Evolutionary conservation across 2,329 filamentous ascomycete species (phyloP), one percentile per base, ranked within the genome.

Genomic region (Nannizziopsis barbatae): DNA sequence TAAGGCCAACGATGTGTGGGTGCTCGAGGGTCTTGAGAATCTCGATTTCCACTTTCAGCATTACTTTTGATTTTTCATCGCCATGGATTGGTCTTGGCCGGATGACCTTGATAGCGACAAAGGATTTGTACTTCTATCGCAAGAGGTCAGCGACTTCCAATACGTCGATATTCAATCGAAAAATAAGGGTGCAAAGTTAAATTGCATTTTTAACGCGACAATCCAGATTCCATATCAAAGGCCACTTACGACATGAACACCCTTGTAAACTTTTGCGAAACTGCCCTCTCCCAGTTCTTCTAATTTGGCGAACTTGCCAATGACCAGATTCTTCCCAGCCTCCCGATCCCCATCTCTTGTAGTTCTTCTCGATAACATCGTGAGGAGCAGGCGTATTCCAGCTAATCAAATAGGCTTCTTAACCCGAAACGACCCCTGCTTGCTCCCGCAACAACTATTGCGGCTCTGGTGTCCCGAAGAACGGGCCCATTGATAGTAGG

Each of bases 211-310:
- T 12, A 22, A 12, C 7, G 18, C n/a, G 18, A 4, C 10, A 37
- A 30, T n/a, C n/a, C 38, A 22, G n/a, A 15, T 17, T 31, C 7
- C 15, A 22, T 5, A 17, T 11, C 18, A 12, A 18, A 41, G 48
- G 70, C 11, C 14, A 40, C 81, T 69, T 71, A 94, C 88, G 71
- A 84, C 84, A 69, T 93, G 86, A 58, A 81, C 80, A 55, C 86
- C 88, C 64, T 84, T 80, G 66, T 92, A 96, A 56, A 98, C 92
- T 57, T 88, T 88, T 56, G 92, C 92, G 73, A 96, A 98, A 72
- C 92, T 96, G 54, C 92, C 92, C 71, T 92, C 92, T 55, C 92
- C 92, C 64, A 96, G 95, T 71, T 95, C 86, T 58, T 84, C 81
- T 58, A 88, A 79, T 60, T 90, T 81, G 59, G 78, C 77, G 68